phyloP scores from a whole-genome alignment of 2,329 filamentous ascomycete species.

The Dactylellina parvicollis region DNA sequence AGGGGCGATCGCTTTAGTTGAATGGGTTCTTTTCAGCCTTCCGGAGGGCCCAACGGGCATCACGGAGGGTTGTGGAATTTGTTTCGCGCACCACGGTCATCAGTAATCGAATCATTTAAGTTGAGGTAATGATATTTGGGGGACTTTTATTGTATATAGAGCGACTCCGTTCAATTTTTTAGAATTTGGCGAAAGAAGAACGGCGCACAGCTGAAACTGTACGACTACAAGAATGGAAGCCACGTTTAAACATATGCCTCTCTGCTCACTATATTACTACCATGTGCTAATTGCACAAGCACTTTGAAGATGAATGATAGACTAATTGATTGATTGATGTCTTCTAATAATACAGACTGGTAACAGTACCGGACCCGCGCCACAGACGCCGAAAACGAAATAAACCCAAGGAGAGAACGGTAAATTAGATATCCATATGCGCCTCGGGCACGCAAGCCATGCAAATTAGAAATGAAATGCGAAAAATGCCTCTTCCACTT shows the following conservation, averaged over 20 bases:
- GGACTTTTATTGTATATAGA: neutral
- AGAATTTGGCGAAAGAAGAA: conserved; percentile 8
- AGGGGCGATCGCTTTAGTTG: conserved; percentile 87
- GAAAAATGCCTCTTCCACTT: neutral
- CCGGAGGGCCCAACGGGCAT: too few species aligned
- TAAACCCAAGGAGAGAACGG: neutral
- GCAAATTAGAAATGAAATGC: too few species aligned
- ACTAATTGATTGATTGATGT: neutral
- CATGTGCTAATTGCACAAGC: neutral
- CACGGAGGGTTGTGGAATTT: too few species aligned
- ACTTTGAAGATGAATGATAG: neutral
- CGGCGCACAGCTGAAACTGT: conserved; percentile 19
- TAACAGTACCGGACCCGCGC: neutral
- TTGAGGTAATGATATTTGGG: too few species aligned
- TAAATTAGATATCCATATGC: neutral
- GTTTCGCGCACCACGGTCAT: too few species aligned
- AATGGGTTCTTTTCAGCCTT: too few species aligned
- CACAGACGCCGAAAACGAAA: neutral
- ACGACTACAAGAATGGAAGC: neutral
- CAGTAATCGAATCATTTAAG: too few species aligned
- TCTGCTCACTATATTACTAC: neutral
- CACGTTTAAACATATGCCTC: neutral
- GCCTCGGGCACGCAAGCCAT: neutral
- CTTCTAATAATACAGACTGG: neutral
- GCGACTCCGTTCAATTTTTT: neutral